Conservation (phyloP, 306 rosid species). For the Sechiopsis laciniata region DNA sequence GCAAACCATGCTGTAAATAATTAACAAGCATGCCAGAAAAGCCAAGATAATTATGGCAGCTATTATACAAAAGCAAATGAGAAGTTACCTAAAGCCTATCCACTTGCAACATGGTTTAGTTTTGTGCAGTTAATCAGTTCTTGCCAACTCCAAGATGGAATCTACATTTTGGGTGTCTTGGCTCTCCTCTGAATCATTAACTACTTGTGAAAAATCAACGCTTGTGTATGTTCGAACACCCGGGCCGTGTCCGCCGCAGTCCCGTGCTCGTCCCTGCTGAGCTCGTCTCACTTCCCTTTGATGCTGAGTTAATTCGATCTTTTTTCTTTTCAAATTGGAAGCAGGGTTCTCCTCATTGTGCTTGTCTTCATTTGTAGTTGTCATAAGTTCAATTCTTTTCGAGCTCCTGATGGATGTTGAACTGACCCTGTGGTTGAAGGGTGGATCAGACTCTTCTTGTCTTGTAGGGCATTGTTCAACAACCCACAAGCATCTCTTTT, state of each 20-base stretch:
- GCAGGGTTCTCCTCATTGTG: constrained; percentile 18
- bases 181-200: constrained; percentile 61
- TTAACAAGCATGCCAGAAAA: neutral
- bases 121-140: neutral
- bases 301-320: constrained; percentile 62
- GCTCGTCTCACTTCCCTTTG: constrained; percentile 75
- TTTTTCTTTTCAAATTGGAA: constrained; percentile 42
- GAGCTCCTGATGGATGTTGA: constrained; percentile 48
- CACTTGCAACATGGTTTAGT: neutral
- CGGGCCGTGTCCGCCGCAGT: constrained; percentile 60
- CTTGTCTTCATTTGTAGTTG: constrained; percentile 22
- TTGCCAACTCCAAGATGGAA: constrained; percentile 11
- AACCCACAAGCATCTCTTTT: constrained; percentile 44
- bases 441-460: constrained; percentile 26
- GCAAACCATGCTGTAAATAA: too few species aligned
- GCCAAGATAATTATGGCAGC: constrained; percentile 7
- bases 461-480: constrained; percentile 39
- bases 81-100: neutral
- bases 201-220: constrained; percentile 58
- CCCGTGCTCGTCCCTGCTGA: constrained; percentile 64
- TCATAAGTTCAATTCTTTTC: constrained; percentile 48
- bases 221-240: constrained; percentile 67
- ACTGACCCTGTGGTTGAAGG: constrained; percentile 38
- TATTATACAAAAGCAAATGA: neutral
- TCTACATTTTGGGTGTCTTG: constrained; percentile 26